Percentiles rank a stretch among this genome's conserved stretches.
These are phyloP conservation scores for Suhomyces bribrorum DNA, from an alignment of 1,139 yeast genomes.

Conservation along the genomic window DNA sequence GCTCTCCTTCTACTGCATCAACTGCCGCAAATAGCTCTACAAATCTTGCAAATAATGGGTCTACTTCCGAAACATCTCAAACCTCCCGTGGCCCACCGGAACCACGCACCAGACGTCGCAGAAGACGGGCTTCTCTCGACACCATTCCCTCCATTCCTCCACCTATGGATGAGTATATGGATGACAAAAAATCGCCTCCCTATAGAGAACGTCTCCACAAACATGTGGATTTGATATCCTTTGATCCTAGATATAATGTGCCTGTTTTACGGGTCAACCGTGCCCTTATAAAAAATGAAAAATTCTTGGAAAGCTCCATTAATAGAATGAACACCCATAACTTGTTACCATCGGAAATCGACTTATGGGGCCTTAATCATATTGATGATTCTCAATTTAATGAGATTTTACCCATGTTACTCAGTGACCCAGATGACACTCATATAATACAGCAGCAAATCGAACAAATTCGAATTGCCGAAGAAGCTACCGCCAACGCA, in stretches of 20 bases:
- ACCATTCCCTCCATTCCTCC: slow-evolving; percentile 14
- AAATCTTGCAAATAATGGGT: too few species aligned
- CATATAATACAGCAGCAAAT: background rate
- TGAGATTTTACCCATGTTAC: slow-evolving; percentile 30
- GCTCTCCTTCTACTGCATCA: too few species aligned
- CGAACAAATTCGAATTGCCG: background rate
- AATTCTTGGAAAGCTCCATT: slow-evolving; percentile 28
- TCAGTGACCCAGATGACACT: slow-evolving; percentile 4
- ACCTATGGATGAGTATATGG: slow-evolving; percentile 13
- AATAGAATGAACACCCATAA: slow-evolving; percentile 29
- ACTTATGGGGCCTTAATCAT: slow-evolving; percentile 41
- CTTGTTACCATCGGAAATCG: slow-evolving; percentile 34
- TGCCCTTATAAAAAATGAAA: slow-evolving; percentile 29
- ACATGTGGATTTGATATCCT: slow-evolving; percentile 39
- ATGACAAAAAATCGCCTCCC: slow-evolving; percentile 37
- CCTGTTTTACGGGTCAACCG: slow-evolving; percentile 44
- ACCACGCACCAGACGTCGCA: background rate
- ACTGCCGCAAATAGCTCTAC: too few species aligned
- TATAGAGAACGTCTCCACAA: slow-evolving; percentile 40
- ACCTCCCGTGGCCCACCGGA: background rate
- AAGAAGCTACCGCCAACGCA: background rate
- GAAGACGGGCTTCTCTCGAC: slow-evolving; percentile 10
- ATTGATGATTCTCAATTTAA: slow-evolving; percentile 42
- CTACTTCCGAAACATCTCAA: too few species aligned
- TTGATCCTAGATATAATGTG: slow-evolving; percentile 39